Percentiles rank a stretch among this genome's conserved stretches.
Conservation (phyloP, 108 stramenopile species). For the Nannochloropsis granulata region DNA sequence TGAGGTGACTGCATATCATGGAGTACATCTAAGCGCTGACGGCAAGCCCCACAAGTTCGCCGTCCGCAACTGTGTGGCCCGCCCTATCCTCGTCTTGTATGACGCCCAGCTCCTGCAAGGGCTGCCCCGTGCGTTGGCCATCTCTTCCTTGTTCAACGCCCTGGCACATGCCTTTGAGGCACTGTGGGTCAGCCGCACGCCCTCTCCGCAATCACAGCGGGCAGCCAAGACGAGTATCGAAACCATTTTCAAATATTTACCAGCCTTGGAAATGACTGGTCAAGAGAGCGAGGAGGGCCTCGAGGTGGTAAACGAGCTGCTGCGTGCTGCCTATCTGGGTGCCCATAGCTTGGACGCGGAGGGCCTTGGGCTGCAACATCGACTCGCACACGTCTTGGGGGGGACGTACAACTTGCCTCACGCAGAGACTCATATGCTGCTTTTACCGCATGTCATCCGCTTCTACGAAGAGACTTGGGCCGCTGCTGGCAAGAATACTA, state of each 20-base stretch:
- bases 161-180: neutral
- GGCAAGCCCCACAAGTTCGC: neutral
- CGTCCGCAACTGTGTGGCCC: neutral
- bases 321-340: neutral
- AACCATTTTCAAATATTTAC: neutral
- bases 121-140: neutral
- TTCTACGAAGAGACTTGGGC: neutral
- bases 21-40: neutral
- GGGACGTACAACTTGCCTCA: neutral
- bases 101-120: neutral
- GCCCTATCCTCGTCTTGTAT: neutral
- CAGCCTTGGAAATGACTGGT: neutral
- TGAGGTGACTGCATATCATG: neutral
- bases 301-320: neutral
- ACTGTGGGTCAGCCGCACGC: neutral
- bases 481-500: neutral
- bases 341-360: neutral
- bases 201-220: neutral
- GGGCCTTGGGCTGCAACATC: neutral
- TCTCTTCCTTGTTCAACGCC: neutral
- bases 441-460: neutral
- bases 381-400: neutral
- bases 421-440: neutral
- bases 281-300: neutral
- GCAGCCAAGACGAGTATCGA: neutral